Percentiles rank a stretch among this genome's conserved stretches.
These are phyloP conservation scores for Vachellia pachyceras DNA, from an alignment of 306 rosid species.

Conservation along the genomic window DNA sequence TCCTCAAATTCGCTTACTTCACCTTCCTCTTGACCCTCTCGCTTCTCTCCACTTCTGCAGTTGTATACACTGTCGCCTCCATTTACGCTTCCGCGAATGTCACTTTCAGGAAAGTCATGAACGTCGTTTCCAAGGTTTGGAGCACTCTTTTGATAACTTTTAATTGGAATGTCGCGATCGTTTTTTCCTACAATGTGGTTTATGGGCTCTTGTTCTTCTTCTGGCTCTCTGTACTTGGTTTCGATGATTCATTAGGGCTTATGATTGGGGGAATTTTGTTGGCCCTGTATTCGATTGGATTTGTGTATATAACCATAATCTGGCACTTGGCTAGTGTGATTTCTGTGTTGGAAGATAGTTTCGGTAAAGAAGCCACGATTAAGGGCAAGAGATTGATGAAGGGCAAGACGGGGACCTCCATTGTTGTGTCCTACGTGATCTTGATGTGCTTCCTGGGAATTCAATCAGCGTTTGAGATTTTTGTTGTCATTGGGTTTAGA, in stretches of 20 bases:
- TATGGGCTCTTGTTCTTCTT: background rate
- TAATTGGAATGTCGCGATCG: constrained; percentile 30
- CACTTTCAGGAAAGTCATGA: constrained; percentile 42
- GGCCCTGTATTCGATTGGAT: constrained; percentile 36
- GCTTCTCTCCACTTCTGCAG: constrained; percentile 55
- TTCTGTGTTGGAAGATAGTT: constrained; percentile 54
- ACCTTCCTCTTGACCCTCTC: constrained; percentile 41
- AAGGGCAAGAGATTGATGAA: constrained; percentile 49
- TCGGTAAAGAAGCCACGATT: constrained; percentile 51
- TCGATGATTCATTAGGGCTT: background rate
- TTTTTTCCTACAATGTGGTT: constrained; percentile 33
- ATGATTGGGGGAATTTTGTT: background rate
- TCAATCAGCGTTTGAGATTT: constrained; percentile 27
- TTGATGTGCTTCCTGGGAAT: background rate
- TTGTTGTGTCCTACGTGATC: background rate
- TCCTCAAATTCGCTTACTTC: constrained; percentile 43
- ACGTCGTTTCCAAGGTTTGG: constrained; percentile 54
- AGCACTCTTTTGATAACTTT: constrained; percentile 49
- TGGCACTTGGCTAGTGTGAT: constrained; percentile 62
- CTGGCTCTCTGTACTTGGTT: background rate
- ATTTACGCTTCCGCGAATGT: constrained; percentile 39
- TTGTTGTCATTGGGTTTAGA: constrained; percentile 41
- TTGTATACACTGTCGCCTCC: constrained; percentile 50
- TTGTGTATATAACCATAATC: constrained; percentile 45
- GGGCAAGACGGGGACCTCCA: constrained; percentile 48